Percentiles rank a stretch among this genome's conserved stretches.
phyloP scores from a whole-genome alignment of 768 basidiomycete genomes.

The Saitozyma podzolica region DNA sequence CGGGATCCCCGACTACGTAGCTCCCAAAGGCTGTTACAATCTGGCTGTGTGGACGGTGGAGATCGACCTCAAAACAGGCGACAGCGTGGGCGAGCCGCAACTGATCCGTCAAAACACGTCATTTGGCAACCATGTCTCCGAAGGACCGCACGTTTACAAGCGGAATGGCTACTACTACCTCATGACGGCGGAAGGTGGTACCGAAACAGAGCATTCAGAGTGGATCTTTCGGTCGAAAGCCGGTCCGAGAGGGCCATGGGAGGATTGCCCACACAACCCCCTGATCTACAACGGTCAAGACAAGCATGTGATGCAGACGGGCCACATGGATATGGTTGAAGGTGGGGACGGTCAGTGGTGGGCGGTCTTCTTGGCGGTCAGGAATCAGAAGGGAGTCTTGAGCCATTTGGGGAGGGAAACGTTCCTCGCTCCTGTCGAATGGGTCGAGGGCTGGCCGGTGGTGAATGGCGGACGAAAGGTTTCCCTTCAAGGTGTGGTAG shows the following conservation, averaged over 20 bases:
- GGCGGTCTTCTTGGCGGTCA: slow-evolving; percentile 38
- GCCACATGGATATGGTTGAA: slow-evolving; percentile 55
- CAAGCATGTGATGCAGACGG: slow-evolving; percentile 54
- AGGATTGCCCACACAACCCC: slow-evolving; percentile 24
- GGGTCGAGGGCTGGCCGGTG: slow-evolving; percentile 38
- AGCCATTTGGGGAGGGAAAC: slow-evolving; percentile 54
- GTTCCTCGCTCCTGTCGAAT: slow-evolving; percentile 51
- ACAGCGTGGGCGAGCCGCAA: no score
- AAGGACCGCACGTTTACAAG: slow-evolving; percentile 45
- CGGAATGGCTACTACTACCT: slow-evolving; percentile 37
- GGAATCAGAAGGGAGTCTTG: slow-evolving; percentile 53
- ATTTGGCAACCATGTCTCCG: slow-evolving; percentile 24
- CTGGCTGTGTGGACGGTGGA: no score
- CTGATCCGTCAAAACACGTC: neutral
- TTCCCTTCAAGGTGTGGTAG: neutral
- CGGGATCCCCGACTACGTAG: no score
- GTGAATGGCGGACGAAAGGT: slow-evolving; percentile 17
- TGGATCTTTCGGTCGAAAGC: slow-evolving; percentile 50
- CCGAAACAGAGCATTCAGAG: slow-evolving; percentile 23
- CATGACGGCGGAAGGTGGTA: no score
- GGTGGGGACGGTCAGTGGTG: slow-evolving; percentile 52
- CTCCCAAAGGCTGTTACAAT: no score
- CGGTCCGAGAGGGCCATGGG: slow-evolving; percentile 48
- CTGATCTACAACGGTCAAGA: slow-evolving; percentile 31
- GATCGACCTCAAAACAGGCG: slow-evolving; percentile 13